These are phyloP conservation scores for Suhomyces prunicola DNA, from an alignment of 805 yeast genomes.

Conservation along the genomic window DNA sequence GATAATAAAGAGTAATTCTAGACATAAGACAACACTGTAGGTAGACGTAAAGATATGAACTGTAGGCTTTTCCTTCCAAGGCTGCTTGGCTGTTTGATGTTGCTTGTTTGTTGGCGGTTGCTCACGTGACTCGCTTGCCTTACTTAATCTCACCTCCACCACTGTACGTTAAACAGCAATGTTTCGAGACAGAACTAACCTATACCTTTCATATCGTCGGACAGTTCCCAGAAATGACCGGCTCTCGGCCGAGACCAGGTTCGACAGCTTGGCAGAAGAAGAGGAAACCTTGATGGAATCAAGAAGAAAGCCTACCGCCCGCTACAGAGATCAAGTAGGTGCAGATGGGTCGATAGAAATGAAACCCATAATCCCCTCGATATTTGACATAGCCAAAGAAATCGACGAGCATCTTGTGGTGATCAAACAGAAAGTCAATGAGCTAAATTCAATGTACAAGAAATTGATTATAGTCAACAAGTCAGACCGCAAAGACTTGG, in stretches of 20 bases:
- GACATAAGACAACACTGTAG: no score
- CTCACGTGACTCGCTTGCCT: neutral
- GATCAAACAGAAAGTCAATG: constrained; percentile 53
- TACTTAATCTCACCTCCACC: neutral
- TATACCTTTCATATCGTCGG: constrained; percentile 82
- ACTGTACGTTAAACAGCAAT: constrained; percentile 29
- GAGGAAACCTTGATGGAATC: constrained; percentile 56
- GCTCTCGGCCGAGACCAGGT: constrained; percentile 22
- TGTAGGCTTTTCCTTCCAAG: no score
- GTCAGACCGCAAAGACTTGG: constrained; percentile 74
- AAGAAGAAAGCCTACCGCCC: constrained; percentile 17
- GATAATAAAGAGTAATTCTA: no score
- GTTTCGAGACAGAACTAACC: constrained; percentile 94
- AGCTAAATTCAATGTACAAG: constrained; percentile 68
- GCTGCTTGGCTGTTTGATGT: no score
- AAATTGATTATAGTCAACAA: constrained; percentile 85
- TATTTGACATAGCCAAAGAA: constrained; percentile 69
- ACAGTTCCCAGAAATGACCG: constrained; percentile 67
- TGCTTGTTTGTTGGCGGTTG: no score
- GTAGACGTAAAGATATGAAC: no score
- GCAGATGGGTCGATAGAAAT: constrained; percentile 48
- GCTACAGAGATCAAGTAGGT: constrained; percentile 14
- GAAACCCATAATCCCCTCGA: constrained; percentile 70
- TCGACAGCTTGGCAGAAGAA: constrained; percentile 46
- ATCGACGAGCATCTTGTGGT: constrained; percentile 60